phyloP scores from a whole-genome alignment of 441 rosid genomes.

The Manihot esculenta region DNA sequence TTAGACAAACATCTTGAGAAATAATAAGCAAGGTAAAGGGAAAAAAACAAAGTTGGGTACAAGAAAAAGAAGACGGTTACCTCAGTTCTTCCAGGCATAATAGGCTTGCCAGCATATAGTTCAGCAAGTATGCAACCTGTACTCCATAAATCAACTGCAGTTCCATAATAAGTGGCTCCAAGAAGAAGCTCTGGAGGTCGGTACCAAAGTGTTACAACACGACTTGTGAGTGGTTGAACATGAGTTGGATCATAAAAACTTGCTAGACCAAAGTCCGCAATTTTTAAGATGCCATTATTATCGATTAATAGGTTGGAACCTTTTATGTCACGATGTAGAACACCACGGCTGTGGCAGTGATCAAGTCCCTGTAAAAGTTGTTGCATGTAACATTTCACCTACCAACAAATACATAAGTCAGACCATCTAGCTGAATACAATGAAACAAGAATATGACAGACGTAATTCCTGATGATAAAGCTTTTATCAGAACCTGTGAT shows the following conservation, averaged over 20 bases:
- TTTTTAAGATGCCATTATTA: conserved; percentile 82
- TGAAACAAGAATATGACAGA: not conserved
- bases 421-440: not conserved
- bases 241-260: conserved; percentile 72
- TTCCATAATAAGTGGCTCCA: conserved; percentile 85
- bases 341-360: conserved; percentile 89
- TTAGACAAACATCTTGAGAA: not conserved
- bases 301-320: conserved; percentile 93
- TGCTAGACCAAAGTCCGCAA: conserved; percentile 96
- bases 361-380: conserved; percentile 83
- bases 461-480: not conserved
- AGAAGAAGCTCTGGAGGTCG: conserved; percentile 96
- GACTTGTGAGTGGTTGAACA: conserved; percentile 81
- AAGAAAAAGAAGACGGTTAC: conserved; percentile 36
- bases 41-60: too few relatives aligned
- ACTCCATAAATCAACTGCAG: conserved; percentile 97
- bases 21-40: not conserved
- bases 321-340: conserved; percentile 92
- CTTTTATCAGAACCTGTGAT: conserved; percentile 51
- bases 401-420: conserved; percentile 24
- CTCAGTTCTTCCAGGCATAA: conserved; percentile 99
- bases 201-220: conserved; percentile 98
- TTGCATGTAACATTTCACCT: conserved; percentile 92
- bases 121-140: conserved; percentile 96
- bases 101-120: conserved; percentile 92